These are phyloP conservation scores for Oryza rufipogon DNA, from an alignment of 176 grass and related monocot genomes.

Conservation along the genomic window DNA sequence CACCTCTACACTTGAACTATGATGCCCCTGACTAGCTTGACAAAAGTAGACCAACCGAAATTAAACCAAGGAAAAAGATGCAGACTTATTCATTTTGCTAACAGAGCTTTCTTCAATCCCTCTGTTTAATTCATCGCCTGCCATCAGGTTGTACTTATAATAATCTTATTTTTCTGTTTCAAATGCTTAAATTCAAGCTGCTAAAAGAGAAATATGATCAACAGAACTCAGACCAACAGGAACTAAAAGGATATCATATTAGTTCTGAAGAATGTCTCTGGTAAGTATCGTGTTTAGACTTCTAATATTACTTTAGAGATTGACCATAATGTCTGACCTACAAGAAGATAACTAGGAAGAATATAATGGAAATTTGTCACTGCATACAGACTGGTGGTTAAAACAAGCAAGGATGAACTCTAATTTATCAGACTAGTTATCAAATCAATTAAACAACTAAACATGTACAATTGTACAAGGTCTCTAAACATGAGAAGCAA, in stretches of 20 bases:
- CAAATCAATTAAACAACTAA: conserved; percentile 21
- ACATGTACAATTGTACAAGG: conserved; percentile 25
- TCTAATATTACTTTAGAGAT: neutral
- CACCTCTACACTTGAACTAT: neutral
- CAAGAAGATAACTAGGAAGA: neutral
- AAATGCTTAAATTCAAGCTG: neutral
- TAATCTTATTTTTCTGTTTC: neutral
- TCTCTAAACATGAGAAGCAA: conserved; percentile 28
- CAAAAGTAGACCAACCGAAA: neutral
- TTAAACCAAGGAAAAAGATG: neutral
- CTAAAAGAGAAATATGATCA: neutral
- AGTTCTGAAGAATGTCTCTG: neutral
- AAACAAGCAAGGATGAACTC: conserved; percentile 4
- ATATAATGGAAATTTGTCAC: neutral
- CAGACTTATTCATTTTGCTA: neutral
- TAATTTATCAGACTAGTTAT: conserved; percentile 5
- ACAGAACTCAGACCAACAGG: neutral
- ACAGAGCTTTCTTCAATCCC: neutral
- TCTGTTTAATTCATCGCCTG: neutral
- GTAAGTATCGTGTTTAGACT: neutral
- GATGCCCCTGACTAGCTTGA: neutral
- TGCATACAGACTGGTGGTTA: neutral
- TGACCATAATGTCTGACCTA: neutral
- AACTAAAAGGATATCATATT: neutral
- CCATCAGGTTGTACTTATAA: neutral